Conservation (phyloP, 2,329 filamentous ascomycete genomes). For the Fusarium sp. region DNA sequence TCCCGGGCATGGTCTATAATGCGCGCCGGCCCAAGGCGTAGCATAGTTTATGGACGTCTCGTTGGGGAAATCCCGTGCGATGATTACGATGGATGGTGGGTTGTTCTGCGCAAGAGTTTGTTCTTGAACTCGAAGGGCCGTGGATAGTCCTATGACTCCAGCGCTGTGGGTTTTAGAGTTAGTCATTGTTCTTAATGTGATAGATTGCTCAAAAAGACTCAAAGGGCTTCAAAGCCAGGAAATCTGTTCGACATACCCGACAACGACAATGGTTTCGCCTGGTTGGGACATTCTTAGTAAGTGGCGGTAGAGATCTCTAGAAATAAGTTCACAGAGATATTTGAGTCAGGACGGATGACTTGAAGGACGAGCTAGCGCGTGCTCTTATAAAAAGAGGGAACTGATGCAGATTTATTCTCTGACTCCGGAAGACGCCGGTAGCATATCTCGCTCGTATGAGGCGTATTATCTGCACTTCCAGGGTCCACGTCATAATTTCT, state of each 20-base stretch:
- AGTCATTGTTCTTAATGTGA: rapidly evolving
- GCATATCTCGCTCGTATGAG: neutral
- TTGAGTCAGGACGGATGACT: no score
- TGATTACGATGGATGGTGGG: neutral
- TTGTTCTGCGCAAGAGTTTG: neutral
- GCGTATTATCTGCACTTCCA: no score
- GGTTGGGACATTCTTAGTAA: neutral
- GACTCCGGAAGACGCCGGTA: neutral
- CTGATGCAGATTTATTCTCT: rapidly evolving
- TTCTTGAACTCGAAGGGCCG: neutral
- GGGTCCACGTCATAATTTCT: neutral
- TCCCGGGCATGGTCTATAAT: slow-evolving; percentile 4
- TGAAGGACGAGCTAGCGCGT: rapidly evolving
- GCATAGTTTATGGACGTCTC: slow-evolving; percentile 5
- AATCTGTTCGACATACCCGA: neutral
- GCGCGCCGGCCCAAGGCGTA: slow-evolving; percentile 8
- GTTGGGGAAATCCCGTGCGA: neutral
- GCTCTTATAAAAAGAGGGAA: neutral
- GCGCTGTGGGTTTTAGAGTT: neutral
- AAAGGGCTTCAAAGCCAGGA: neutral
- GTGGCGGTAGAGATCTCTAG: rapidly evolving
- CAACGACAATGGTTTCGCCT: neutral
- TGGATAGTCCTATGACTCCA: slow-evolving; percentile 1
- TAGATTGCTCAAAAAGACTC: neutral
- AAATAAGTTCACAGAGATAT: neutral